Evolutionary conservation across 2,329 filamentous ascomycete species (phyloP), one percentile per base, ranked within the genome.

Genomic region (Fusarium guadeloupense): DNA sequence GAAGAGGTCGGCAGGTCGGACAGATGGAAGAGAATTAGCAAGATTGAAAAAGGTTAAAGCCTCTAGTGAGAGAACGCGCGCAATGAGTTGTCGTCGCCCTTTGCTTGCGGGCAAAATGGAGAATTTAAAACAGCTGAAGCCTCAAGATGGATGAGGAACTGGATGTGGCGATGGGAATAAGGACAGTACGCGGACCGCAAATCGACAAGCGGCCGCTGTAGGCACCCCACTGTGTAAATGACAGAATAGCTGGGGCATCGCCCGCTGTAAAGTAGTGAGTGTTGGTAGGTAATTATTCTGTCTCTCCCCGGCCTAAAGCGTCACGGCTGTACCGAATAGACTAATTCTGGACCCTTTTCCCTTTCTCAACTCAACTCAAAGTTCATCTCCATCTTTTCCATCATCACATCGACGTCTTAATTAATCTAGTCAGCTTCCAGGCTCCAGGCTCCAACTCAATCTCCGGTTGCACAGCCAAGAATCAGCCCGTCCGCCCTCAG

Each of bases 171-270:
- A 57, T 30, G 28, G 28, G 26, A 26, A 49, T 49, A 23, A 52
- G 28, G 33, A 28, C 21, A 20, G 39, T 35, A 30, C 23, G 21
- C 35, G 53, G 51, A 47, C 40, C 43, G 33, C 41, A 54, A 60
- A 59, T 59, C 39, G 63, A 60, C 63, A 68, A 60, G 66, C 63
- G 64, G 34, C 59, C 57, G 52, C 54, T 55, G 28, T 46, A 44
- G 34, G 43, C 37, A 46, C 63, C 64, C 63, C 59, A 64, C 64
- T 38, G 14, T 6, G 14, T 38, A 49, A 8, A 7, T 5, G 38
- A 13, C 41, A 51, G 9, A 51, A 64, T 62, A 61, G 17, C 19
- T 8, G 2, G 14, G 12, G 7, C 44, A 16, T 4, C 0, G 9
- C 3, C 16, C 16, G 6, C 2, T 6, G 16, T n/a, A n/a, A 26